phyloP scores from a whole-genome alignment of 176 grass and related monocot genomes.

The Cenchrus americanus region DNA sequence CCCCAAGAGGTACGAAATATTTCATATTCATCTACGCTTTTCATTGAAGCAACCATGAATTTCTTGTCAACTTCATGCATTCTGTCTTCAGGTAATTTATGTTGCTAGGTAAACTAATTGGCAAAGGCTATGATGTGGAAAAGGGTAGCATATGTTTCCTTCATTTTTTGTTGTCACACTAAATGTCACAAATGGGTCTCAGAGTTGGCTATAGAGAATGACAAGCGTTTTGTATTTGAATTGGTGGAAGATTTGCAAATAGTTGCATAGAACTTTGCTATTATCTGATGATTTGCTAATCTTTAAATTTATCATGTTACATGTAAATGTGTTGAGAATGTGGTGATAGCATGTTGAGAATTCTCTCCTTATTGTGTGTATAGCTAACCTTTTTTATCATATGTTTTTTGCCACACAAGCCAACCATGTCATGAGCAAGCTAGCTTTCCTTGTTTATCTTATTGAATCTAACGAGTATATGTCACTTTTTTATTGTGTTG shows the following conservation, averaged over 20 bases:
- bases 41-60: constrained; percentile 20
- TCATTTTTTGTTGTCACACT: neutral
- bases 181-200: neutral
- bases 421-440: constrained; percentile 5
- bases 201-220: neutral
- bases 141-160: constrained; percentile 1
- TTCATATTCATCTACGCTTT: constrained; percentile 18
- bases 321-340: neutral
- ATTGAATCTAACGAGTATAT: neutral
- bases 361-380: neutral
- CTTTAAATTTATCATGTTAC: neutral
- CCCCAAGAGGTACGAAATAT: constrained; percentile 53
- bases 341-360: neutral
- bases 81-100: constrained; percentile 8
- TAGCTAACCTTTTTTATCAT: no score
- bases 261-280: neutral
- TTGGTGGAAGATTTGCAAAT: neutral
- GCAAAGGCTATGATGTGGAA: neutral
- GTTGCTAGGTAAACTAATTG: neutral
- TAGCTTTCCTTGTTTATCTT: neutral
- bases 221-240: neutral
- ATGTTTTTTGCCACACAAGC: no score
- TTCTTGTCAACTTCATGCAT: neutral
- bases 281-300: neutral
- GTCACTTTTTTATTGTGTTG: constrained; percentile 10